Evolutionary conservation across 805 yeast genomes (phyloP), one percentile per base, ranked within the genome.

Genomic region (Sugiyamaella mastotermitis): DNA sequence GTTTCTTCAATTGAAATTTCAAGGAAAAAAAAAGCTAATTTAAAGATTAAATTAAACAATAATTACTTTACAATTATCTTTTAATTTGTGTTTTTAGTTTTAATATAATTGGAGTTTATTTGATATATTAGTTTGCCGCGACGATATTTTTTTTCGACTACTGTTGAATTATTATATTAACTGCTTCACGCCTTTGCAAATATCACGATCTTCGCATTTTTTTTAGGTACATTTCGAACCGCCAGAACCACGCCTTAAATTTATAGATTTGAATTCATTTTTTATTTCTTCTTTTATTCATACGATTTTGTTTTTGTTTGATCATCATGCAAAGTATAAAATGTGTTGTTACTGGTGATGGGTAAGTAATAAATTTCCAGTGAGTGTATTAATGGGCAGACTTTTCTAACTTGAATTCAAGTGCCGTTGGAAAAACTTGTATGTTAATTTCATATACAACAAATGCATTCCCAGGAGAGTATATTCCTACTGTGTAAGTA

Each of bases 271-370:
- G 10, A 10, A 23, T 10, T 23, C 10, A 23, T n/a, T 10, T 10
- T 23, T 23, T 23, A 10, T 23, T 23, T 23, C 26, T 10, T 23
- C 26, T 23, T 23, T n/a, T 23, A 23, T 10, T 10, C 26, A 23
- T 10, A n/a, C 11, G 10, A n/a, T 23, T 10, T 10, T 23, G 11
- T 10, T 10, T 23, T 23, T 23, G n/a, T 23, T 23, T 10, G n/a
- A 28, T n/a, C 24, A 31, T 14, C 25, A 83, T 84, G 94, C 80
- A 86, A 69, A 78, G 86, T 46, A 81, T 87, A 53, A 87, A 87
- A 60, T 85, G 95, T 53, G 96, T 87, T 28, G 94, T 87, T 37
- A 88, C 87, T 28, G 96, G 96, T 49, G 96, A 87, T 57, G 96
- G 90, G 71, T 66, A 48, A 25, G 70, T 62, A 10, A 6, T 8